Evolutionary conservation across 1,139 yeast species (phyloP).

Genomic region (Suhomyces panamericanus): DNA sequence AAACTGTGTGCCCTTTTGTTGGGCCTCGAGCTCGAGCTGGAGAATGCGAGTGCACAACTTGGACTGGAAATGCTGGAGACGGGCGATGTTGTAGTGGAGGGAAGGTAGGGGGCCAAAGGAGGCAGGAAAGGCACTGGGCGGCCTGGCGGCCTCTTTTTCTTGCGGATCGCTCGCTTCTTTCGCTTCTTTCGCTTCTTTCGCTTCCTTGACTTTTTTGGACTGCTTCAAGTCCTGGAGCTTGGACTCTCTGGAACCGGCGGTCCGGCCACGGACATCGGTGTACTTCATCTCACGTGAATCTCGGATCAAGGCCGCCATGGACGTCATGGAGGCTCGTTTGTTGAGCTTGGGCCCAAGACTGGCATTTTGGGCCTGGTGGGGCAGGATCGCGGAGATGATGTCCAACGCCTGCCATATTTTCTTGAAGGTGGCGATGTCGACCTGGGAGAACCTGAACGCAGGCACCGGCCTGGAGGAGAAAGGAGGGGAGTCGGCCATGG

Average conservation of each 20-base stretch:
- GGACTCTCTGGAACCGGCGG: neutral
- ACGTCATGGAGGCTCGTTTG: neutral
- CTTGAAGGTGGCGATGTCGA: conserved; percentile 17
- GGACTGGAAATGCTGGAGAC: conserved; percentile 9
- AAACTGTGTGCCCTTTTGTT: neutral
- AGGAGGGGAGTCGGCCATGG: conserved; percentile 6
- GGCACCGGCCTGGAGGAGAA: conserved; percentile 1
- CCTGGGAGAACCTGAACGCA: conserved; percentile 14
- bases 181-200: neutral
- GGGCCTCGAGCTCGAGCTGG: conserved; percentile 8
- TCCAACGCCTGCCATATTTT: conserved; percentile 19
- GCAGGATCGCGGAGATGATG: conserved; percentile 9
- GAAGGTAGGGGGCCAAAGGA: conserved; percentile 5
- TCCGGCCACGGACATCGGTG: neutral
- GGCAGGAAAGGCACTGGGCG: neutral
- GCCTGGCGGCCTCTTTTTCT: too few species aligned
- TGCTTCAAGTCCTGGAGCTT: too few species aligned
- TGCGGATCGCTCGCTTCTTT: neutral
- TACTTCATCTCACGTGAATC: neutral
- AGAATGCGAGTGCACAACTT: conserved; percentile 11
- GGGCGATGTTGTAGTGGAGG: conserved; percentile 11
- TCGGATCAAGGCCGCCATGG: neutral
- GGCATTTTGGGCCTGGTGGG: neutral
- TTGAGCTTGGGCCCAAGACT: neutral
- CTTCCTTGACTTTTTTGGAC: neutral